These are phyloP conservation scores for Tulasnella sp. DNA, from an alignment of 768 basidiomycete genomes.

Conservation along the genomic window DNA sequence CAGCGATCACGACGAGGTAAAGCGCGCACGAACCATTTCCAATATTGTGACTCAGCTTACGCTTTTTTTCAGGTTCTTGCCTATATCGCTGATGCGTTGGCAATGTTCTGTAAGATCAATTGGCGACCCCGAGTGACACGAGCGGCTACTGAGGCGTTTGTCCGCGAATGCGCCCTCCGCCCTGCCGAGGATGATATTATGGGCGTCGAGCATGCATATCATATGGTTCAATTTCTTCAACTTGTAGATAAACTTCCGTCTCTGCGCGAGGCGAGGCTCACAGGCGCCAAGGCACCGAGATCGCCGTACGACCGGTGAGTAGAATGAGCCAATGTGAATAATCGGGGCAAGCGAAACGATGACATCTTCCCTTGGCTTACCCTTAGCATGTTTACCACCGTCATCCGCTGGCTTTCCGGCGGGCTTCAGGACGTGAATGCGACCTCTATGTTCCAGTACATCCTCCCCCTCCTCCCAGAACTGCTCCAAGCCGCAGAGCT, in stretches of 20 bases:
- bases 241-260: constrained; percentile 52
- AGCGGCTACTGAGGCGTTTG: constrained; percentile 51
- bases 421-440: constrained; percentile 69
- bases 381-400: constrained; percentile 39
- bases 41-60: neutral
- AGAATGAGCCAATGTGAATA: too few species aligned
- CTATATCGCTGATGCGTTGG: constrained; percentile 64
- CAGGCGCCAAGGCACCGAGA: constrained; percentile 70
- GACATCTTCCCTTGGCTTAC: neutral
- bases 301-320: constrained; percentile 73
- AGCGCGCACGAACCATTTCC: neutral
- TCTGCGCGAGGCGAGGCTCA: constrained; percentile 60
- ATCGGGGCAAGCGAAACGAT: too few species aligned
- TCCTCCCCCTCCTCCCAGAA: constrained; percentile 69
- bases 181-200: constrained; percentile 59
- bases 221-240: constrained; percentile 45
- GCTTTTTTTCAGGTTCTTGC: constrained; percentile 46
- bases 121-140: constrained; percentile 55
- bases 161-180: constrained; percentile 51
- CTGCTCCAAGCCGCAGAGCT: constrained; percentile 70
- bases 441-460: constrained; percentile 65
- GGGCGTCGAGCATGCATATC: constrained; percentile 57
- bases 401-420: constrained; percentile 71
- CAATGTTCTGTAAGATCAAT: constrained; percentile 62
- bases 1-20: constrained; percentile 70